Base-by-base conservation (phyloP, 1,139 yeast species). In the Debaryomycetaceae sp. region DNA sequence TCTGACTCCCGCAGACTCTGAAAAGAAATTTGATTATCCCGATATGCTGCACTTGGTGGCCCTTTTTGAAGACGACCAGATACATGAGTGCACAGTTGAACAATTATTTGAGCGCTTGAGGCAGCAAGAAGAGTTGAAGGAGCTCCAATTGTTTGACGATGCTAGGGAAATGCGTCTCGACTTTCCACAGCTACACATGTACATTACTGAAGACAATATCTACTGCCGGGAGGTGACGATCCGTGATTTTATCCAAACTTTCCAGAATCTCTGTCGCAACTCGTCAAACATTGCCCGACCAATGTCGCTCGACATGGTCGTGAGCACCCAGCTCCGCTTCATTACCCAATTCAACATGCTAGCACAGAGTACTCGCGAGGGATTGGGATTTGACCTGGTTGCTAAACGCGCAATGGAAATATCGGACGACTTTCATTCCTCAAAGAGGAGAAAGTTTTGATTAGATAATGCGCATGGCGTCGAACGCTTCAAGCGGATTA, bases 191-290 rank as follows among this genome's bases (percentile, higher is more conserved):
- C 39, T 67, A 25, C 44, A 41, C 10, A 39, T 64, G 15, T 35
- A 39, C 4, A 47, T 68, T 10, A 45, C 59, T 4, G 73, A 68
- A 33, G 71, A 67, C 40, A 58, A 56, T 32, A 38, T 56, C 2
- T 55, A 56, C 35, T 44, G 62, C 10, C 33, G 47, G 16, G 53
- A 53, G 22, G 38, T 62, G 4, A 44, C 46, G 0, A 33, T 67
- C 13, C 40, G 40, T 14, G 68, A 62, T 34, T 49, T 67, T 18
- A 37, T 62, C 13, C 36, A 43, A 10, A 38, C 58, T 4, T 63
- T 55, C 34, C 37, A 40, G 13, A 45, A 45, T 6, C 40, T 64
- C 19, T 43, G 45, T 12, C 38, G 39, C 4, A 47, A 50, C 25
- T 43, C 49, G 12, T 31, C 32, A 5, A 7, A n/a, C 6, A n/a